These are phyloP conservation scores for Talaromyces adpressus DNA, from an alignment of 495 filamentous ascomycete genomes.

Conservation along the genomic window DNA sequence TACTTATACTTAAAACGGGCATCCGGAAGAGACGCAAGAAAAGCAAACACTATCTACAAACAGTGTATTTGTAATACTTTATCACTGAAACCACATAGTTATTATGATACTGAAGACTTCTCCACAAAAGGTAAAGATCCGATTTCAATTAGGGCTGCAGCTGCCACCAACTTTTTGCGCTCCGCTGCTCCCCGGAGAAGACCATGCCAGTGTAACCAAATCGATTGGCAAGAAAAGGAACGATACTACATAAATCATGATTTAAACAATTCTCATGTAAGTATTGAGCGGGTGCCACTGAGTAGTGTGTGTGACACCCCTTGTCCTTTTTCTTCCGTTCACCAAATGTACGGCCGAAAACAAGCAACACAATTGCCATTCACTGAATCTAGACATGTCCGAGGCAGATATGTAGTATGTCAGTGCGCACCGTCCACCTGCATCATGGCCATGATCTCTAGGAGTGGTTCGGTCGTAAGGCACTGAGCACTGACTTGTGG, in stretches of 20 bases:
- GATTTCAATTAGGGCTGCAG: conserved; percentile 8
- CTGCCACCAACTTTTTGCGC: neutral
- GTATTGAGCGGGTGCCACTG: neutral
- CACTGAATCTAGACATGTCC: neutral
- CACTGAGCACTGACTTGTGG: neutral
- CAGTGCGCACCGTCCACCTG: neutral
- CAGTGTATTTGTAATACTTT: neutral
- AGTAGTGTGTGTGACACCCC: neutral
- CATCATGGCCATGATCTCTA: neutral
- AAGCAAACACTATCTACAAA: neutral
- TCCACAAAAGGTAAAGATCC: neutral
- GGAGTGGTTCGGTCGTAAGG: neutral
- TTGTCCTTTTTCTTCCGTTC: neutral
- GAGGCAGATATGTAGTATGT: neutral
- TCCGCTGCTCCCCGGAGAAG: conserved; percentile 4
- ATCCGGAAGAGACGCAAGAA: no score
- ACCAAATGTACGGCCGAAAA: neutral
- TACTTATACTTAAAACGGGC: no score
- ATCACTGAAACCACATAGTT: neutral
- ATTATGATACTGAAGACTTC: neutral
- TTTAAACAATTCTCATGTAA: neutral
- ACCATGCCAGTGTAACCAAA: neutral
- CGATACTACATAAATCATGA: neutral
- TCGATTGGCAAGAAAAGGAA: neutral
- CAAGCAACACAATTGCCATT: neutral